phyloP scores from a whole-genome alignment of 176 grass and related monocot species.

The Rhynchospora tenuis region DNA sequence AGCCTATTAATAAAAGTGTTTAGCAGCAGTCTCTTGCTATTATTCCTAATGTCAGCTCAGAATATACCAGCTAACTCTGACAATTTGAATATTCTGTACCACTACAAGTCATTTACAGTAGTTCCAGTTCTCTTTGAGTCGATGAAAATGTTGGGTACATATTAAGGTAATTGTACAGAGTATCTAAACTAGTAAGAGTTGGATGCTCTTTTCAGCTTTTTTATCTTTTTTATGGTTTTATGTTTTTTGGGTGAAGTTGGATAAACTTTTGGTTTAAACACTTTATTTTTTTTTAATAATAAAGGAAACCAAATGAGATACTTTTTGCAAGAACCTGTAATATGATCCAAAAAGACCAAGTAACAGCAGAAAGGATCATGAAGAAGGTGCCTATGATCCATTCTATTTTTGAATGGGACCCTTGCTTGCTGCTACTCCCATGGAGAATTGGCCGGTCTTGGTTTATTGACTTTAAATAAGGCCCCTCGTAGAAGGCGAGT shows the following conservation, averaged over 20 bases:
- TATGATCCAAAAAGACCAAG: conserved; percentile 69
- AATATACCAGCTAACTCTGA: background rate
- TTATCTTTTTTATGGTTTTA: background rate
- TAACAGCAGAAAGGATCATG: conserved; percentile 31
- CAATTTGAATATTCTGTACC: background rate
- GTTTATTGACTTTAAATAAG: conserved; percentile 39
- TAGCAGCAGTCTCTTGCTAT: background rate
- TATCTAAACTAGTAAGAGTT: background rate
- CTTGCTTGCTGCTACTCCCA: background rate
- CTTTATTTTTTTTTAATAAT: background rate
- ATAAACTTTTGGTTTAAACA: background rate
- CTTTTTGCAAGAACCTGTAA: conserved; percentile 30
- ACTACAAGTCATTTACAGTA: too few relatives aligned
- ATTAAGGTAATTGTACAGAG: background rate
- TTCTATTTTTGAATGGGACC: conserved; percentile 19
- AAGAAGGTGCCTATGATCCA: conserved; percentile 69
- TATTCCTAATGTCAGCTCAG: background rate
- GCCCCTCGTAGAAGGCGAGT: conserved; percentile 54
- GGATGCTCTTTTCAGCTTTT: background rate
- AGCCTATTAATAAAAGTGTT: background rate
- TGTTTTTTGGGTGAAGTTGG: background rate
- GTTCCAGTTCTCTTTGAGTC: too few relatives aligned
- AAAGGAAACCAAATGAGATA: background rate
- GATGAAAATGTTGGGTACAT: too few relatives aligned
- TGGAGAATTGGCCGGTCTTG: conserved; percentile 18